Base-by-base conservation (phyloP, 1,139 yeast genomes). In the Candida sojae region DNA sequence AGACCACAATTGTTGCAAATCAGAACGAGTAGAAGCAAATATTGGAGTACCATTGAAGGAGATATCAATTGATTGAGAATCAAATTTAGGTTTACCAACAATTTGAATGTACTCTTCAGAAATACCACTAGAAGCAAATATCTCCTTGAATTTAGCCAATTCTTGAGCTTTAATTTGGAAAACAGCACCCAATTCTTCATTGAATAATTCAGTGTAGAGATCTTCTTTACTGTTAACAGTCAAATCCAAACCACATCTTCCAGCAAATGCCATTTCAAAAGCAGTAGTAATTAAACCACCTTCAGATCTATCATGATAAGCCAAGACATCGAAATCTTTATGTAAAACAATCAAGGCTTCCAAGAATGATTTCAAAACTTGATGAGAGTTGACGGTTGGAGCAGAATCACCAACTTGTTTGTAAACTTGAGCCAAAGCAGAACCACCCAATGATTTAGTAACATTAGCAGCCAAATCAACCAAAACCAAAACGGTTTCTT, bases 261-360 rank as follows among this genome's bases (percentile, higher is more conserved):
- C 92, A 43, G 99, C 96, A 73, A 95, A 95, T 1, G 97, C 96
- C 99, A 95, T 93, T 73, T 95, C 99, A 39, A 87, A 72, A 43
- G 88, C 73, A 8, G 99, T 86, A 44, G 88, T 84, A 52, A 92
- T 73, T 60, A 92, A 76, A 63, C 99, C 99, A 79, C 99, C 99
- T 68, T 95, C 99, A 23, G 97, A 89, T 64, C 95, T 80, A 69
- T 95, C 99, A 64, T 95, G 99, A 72, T 95, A 95, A 8, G 98
- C 90, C 61, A 86, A 76, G 17, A 95, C 95, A 49, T 80, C 78
- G 45, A 82, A 75, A 42, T 73, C 63, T 60, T 80, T 77, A 66
- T 95, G 99, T 59, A 95, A 77, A 21, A 74, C 79, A 53, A 87
- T 77, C 54, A 90, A 71, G 9, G 96, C 75, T 51, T 79, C 74